Base-by-base conservation (phyloP, 2,329 filamentous ascomycete genomes). In the Cladorrhinum sp. region DNA sequence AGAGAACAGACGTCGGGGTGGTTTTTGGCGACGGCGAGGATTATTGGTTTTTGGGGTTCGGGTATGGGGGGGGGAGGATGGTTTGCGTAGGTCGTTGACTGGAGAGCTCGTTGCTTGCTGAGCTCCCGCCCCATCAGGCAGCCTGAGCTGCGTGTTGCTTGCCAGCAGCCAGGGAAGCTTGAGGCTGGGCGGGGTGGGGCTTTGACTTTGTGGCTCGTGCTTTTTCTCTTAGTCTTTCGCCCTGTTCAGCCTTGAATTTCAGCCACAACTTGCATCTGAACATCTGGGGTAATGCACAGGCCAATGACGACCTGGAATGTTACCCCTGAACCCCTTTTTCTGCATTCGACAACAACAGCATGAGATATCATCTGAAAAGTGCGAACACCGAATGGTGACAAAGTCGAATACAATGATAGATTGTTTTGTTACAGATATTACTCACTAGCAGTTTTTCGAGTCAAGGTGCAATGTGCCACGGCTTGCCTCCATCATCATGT, bases 141-240 rank as follows among this genome's bases (percentile, higher is more conserved):
- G 73, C 75, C 75, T 71, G 73, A 77, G 76, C 75, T 77, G 75
- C 75, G 75, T 74, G 66, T 66, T 66, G 63, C 64, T 66, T 63
- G 56, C 63, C 55, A 27, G 58, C 38, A 59, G 50, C 50, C 36
- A 55, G 55, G 60, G 55, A 22, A 60, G 58, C 57, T 61, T 23
- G 50, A 54, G 58, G 25, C 64, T 60, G n/a, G n/a, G n/a, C n/a
- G 60, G 65, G 65, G 59, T 53, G 45, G 29, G 25, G 41, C 41
- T 18, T 7, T 45, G n/a, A 18, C 10, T 4, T 20, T 58, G 59
- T 61, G 59, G 59, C 59, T 50, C 36, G 36, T 58, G 58, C 63
- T 38, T 53, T 36, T 16, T 9, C 32, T 36, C 12, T 9, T 10
- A 4, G 12, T 12, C 53, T 55, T 54, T 36, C 32, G 29, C 60